Percentiles rank a stretch among this genome's conserved stretches.
Conservation (phyloP, 163 green algal species). For the Chloromonas sp. region DNA sequence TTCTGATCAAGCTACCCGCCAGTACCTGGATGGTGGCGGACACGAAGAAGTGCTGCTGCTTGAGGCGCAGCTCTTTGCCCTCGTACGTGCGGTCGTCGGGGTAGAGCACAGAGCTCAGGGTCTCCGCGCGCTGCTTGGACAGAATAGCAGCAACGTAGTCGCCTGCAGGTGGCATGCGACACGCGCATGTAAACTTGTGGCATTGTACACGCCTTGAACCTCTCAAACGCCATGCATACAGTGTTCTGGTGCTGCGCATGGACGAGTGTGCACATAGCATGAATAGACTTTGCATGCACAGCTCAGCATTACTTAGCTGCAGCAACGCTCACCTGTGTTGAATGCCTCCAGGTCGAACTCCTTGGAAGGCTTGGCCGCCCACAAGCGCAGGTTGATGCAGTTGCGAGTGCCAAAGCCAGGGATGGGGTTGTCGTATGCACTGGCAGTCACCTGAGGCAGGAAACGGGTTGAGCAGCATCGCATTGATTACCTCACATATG, state of each 20-base stretch:
- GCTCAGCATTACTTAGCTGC: not conserved
- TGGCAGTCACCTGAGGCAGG: constrained; percentile 67
- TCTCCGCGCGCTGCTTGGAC: constrained; percentile 93
- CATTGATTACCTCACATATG: too few species aligned
- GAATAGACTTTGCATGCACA: not conserved
- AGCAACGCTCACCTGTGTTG: constrained; percentile 78
- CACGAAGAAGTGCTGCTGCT: constrained; percentile 99
- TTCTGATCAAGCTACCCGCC: not conserved
- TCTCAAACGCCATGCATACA: not conserved
- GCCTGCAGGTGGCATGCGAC: constrained; percentile 20
- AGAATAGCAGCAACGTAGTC: constrained; percentile 81
- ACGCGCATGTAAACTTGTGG: not conserved
- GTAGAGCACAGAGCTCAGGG: constrained; percentile 94
- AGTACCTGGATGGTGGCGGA: constrained; percentile 84
- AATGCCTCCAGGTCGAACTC: constrained; percentile 98
- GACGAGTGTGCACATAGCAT: not conserved
- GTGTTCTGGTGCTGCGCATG: not conserved
- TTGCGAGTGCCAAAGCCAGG: constrained; percentile 95
- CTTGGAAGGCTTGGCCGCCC: constrained; percentile 87
- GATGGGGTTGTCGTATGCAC: constrained; percentile 98
- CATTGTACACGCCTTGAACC: not conserved
- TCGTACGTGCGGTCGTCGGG: constrained; percentile 97
- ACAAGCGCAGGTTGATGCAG: constrained; percentile 99
- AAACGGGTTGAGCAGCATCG: not conserved
- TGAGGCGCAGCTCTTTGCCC: constrained; percentile 98